phyloP scores from a whole-genome alignment of 1,139 yeast genomes.

The Diutina neorugosa region DNA sequence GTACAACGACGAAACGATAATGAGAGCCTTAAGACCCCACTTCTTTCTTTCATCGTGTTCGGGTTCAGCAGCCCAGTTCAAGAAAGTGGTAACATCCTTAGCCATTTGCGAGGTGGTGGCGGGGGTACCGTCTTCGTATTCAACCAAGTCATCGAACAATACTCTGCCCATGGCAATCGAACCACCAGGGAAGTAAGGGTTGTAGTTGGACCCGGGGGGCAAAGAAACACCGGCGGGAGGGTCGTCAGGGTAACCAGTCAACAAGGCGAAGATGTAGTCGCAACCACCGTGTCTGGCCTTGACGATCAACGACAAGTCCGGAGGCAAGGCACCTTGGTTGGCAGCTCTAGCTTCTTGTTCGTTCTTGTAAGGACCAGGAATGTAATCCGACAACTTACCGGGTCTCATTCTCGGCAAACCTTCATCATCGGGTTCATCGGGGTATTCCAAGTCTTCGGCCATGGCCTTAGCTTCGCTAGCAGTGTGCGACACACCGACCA shows the following conservation, averaged over 20 bases:
- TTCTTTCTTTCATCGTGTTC: slow-evolving; percentile 98
- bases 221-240: slow-evolving; percentile 95
- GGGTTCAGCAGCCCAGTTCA: slow-evolving; percentile 98
- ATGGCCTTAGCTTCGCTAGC: slow-evolving; percentile 82
- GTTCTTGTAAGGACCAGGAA: slow-evolving; percentile 92
- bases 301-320: slow-evolving; percentile 92
- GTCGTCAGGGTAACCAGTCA: slow-evolving; percentile 98
- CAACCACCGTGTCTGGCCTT: slow-evolving; percentile 99
- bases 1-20: slow-evolving; percentile 70
- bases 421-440: slow-evolving; percentile 98
- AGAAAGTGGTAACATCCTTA: slow-evolving; percentile 89
- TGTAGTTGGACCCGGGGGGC: slow-evolving; percentile 92
- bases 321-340: slow-evolving; percentile 98
- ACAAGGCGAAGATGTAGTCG: slow-evolving; percentile 87
- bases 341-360: slow-evolving; percentile 99
- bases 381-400: slow-evolving; percentile 92
- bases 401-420: slow-evolving; percentile 98
- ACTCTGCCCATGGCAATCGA: slow-evolving; percentile 99
- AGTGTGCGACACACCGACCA: slow-evolving; percentile 95
- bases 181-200: slow-evolving; percentile 99
- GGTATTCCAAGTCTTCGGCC: slow-evolving; percentile 96
- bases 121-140: slow-evolving; percentile 97
- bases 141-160: slow-evolving; percentile 91
- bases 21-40: slow-evolving; percentile 87
- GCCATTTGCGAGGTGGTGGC: slow-evolving; percentile 99